Evolutionary conservation across 208 protist species (phyloP).

Genomic region (Endotrypanum monterogeii): DNA sequence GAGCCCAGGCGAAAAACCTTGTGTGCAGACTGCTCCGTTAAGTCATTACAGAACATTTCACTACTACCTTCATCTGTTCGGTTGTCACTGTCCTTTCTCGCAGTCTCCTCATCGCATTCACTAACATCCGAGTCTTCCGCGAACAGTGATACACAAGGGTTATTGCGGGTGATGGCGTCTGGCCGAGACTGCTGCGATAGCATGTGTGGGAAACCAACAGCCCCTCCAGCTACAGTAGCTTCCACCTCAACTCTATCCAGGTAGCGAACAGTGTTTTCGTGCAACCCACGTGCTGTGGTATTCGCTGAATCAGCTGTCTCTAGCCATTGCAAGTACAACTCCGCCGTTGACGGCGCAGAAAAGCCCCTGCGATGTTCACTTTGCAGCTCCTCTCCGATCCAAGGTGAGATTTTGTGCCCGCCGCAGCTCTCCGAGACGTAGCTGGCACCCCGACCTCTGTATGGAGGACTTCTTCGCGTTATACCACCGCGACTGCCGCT

Average conservation of each 20-base stretch:
- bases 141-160: not conserved
- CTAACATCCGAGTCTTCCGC: conserved; percentile 8
- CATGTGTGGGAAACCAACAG: not conserved
- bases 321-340: conserved; percentile 31
- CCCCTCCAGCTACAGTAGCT: not conserved
- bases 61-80: not conserved
- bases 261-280: too few relatives aligned
- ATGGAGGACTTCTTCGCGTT: conserved; percentile 3
- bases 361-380: not conserved
- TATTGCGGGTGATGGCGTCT: not conserved
- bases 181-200: not conserved
- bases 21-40: conserved; percentile 5
- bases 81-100: not conserved
- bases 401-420: conserved; percentile 1
- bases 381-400: conserved; percentile 9
- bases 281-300: not conserved
- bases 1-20: conserved; percentile 17
- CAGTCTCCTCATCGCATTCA: not conserved
- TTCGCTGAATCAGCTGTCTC: not conserved
- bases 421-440: not conserved
- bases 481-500: conserved; percentile 4
- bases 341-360: conserved; percentile 11
- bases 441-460: not conserved
- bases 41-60: conserved; percentile 6
- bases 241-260: not conserved